These are phyloP conservation scores for Cladophialophora bantiana DNA, from an alignment of 2,329 filamentous ascomycete species.

Conservation along the genomic window DNA sequence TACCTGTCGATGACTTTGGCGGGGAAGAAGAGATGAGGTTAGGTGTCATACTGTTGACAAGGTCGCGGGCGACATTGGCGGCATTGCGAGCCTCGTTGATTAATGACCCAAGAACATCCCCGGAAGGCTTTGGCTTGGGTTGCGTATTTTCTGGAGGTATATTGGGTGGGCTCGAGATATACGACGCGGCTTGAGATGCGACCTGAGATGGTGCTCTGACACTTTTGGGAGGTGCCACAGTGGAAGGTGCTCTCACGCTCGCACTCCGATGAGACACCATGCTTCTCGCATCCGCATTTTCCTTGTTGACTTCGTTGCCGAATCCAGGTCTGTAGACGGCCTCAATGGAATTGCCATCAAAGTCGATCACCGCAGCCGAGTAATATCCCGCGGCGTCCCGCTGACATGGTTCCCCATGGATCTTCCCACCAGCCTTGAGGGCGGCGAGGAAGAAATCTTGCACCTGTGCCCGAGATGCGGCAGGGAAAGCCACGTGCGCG, in stretches of 20 bases:
- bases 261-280: constrained; percentile 23
- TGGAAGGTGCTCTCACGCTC: constrained; percentile 29
- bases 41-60: constrained; percentile 38
- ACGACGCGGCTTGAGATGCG: constrained; percentile 3
- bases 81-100: constrained; percentile 51
- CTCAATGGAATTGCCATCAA: constrained; percentile 85
- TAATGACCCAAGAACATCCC: constrained; percentile 46
- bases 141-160: constrained; percentile 14
- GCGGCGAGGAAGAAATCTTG: constrained; percentile 75
- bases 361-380: constrained; percentile 72
- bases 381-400: constrained; percentile 64
- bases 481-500: constrained; percentile 72
- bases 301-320: constrained; percentile 61
- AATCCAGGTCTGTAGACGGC: constrained; percentile 70
- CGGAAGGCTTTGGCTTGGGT: constrained; percentile 33
- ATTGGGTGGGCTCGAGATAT: constrained; percentile 1
- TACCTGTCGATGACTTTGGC: constrained; percentile 35
- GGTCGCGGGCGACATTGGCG: constrained; percentile 37
- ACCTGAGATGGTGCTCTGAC: constrained; percentile 20
- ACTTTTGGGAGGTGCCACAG: constrained; percentile 21
- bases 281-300: constrained; percentile 45
- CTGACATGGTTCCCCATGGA: constrained; percentile 63
- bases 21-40: constrained; percentile 24
- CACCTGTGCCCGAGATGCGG: constrained; percentile 69
- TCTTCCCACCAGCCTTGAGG: constrained; percentile 67